Base-by-base conservation (phyloP, 2,329 filamentous ascomycete species). In the Aspergillus luchuensis region DNA sequence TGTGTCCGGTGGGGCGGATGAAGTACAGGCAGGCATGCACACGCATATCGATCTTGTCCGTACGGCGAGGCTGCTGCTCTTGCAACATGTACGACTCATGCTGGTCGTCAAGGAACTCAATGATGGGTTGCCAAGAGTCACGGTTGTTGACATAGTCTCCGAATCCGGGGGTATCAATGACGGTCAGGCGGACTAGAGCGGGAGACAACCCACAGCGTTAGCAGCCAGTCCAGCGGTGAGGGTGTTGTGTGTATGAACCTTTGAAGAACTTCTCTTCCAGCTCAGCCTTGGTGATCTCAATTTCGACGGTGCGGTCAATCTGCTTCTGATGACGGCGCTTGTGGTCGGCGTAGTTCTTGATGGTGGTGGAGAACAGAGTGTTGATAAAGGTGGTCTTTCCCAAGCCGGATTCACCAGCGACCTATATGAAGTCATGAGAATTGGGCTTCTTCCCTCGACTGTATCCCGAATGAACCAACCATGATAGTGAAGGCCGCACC, bases 241-340 rank as follows among this genome's bases (percentile, higher is more conserved):
- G 10, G 48, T 6, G 43, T 54, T 33, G 8, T 23, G 21, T 28
- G 21, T 33, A 65, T 59, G 60, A 84, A 97, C 94, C 94, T 87
- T 99, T 99, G 90, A 99, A 99, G 86, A 99, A 99, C 85, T 99
- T 99, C 89, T 99, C 95, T 83, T 99, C 95, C 66, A 99, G 84
- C 84, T 99, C 95, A 62, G 95, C 95, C 87, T 99, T 99, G 79
- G 95, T 99, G 78, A 99, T 99, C 81, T 99, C 95, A 72, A 99
- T 99, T 84, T 99, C 96, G 68, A 99, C 95, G 10, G 95, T 99
- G 87, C 98, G 98, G 84, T 99, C 95, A 71, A 98, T 88, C 85
- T 99, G 95, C 88, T 99, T 99, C 82, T 95, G 91, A 81, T 99
- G 95, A 76, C 95, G 91, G 81, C 92, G 91, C 87, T 97, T 97